These are phyloP conservation scores for Kernera saxatilis DNA, from an alignment of 345 rosid species.

Conservation along the genomic window DNA sequence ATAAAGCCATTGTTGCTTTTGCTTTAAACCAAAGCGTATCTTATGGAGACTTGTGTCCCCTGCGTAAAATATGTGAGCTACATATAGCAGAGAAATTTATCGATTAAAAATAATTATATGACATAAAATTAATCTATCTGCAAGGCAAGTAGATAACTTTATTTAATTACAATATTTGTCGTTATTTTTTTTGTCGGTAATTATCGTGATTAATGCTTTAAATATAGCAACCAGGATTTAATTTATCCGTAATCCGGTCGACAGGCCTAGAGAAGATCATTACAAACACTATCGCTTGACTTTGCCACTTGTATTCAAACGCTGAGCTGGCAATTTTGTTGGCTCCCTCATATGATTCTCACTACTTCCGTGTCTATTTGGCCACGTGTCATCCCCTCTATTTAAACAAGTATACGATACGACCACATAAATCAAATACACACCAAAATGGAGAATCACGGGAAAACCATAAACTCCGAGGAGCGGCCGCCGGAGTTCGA, in stretches of 20 bases:
- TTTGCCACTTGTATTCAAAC: slow-evolving; percentile 5
- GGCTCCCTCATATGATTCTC: slow-evolving; percentile 2
- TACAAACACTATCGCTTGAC: slow-evolving; percentile 19
- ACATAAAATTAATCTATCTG: background rate
- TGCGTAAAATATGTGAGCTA: slow-evolving; percentile 10
- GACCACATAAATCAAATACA: background rate
- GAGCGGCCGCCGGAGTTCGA: slow-evolving; percentile 45
- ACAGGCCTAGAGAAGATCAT: slow-evolving; percentile 25
- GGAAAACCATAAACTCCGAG: slow-evolving; percentile 35
- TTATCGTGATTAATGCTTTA: background rate
- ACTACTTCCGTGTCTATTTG: background rate
- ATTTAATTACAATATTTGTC: too few relatives aligned
- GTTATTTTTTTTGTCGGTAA: too few relatives aligned
- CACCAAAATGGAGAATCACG: slow-evolving; percentile 13
- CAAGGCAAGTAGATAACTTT: background rate
- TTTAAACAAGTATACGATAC: slow-evolving; percentile 15
- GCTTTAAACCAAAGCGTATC: slow-evolving; percentile 21
- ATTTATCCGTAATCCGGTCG: slow-evolving; percentile 8
- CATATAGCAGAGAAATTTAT: background rate
- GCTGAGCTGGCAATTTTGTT: background rate
- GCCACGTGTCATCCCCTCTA: slow-evolving; percentile 22
- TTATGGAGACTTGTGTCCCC: slow-evolving; percentile 24
- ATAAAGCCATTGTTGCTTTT: slow-evolving; percentile 3
- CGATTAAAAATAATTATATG: background rate
- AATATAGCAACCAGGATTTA: background rate